Conservation (phyloP, 106 monocot species). For the Amphibolis antarctica region DNA sequence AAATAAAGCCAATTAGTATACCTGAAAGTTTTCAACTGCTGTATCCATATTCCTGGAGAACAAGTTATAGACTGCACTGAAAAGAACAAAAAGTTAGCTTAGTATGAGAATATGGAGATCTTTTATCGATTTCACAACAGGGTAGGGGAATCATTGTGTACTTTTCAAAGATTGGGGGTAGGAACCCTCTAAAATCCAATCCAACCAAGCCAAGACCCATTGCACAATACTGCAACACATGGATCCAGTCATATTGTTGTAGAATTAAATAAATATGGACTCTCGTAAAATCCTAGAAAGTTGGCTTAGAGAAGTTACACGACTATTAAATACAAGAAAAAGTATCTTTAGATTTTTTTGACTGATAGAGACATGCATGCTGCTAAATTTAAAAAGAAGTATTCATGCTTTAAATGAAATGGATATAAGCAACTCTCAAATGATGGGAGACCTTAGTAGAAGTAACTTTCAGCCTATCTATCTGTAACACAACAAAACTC, state of each 20-base stretch:
- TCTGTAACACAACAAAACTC: conserved; percentile 2
- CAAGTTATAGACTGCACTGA: conserved; percentile 92
- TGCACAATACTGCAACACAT: conserved; percentile 73
- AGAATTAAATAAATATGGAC: background rate
- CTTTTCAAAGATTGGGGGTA: conserved; percentile 96
- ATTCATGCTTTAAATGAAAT: conserved; percentile 2
- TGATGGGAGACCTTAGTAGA: too few species aligned
- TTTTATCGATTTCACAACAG: background rate
- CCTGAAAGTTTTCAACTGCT: conserved; percentile 97
- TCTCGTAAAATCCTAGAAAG: background rate
- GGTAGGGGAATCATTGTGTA: conserved; percentile 17
- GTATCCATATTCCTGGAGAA: conserved; percentile 89
- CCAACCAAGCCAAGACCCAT: conserved; percentile 99
- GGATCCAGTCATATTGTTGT: background rate
- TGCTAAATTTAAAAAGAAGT: too few species aligned
- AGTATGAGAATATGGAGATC: background rate
- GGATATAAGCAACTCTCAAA: too few species aligned
- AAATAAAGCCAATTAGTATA: conserved; percentile 12
- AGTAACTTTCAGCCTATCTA: too few species aligned
- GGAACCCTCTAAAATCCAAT: conserved; percentile 86
- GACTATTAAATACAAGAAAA: too few species aligned
- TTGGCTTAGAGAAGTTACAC: background rate
- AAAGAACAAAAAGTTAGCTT: conserved; percentile 23
- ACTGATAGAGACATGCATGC: too few species aligned
- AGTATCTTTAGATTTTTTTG: too few species aligned